phyloP scores from a whole-genome alignment of 345 rosid species.

The Aquilaria sinensis region DNA sequence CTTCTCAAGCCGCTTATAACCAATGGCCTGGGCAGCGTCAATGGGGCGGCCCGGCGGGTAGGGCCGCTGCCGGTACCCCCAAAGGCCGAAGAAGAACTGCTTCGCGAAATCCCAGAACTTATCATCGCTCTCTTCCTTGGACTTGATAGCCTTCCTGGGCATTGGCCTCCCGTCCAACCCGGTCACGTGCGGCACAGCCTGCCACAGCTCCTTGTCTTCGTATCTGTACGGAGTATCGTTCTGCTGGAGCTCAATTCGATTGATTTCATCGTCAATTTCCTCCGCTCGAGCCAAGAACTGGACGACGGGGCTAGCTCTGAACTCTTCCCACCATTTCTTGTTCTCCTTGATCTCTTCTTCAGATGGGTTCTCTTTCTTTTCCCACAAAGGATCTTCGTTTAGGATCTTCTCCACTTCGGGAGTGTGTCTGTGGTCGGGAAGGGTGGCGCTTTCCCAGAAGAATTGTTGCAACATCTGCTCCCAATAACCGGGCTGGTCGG shows the following conservation, averaged over 20 bases:
- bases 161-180: conserved; percentile 86
- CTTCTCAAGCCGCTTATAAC: conserved; percentile 73
- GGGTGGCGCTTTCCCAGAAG: conserved; percentile 74
- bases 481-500: conserved; percentile 33
- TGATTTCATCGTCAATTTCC: conserved; percentile 53
- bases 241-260: conserved; percentile 50
- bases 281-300: conserved; percentile 56
- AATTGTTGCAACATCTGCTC: conserved; percentile 48
- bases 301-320: conserved; percentile 60
- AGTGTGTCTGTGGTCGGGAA: conserved; percentile 66
- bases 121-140: conserved; percentile 69
- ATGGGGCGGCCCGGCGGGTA: conserved; percentile 79
- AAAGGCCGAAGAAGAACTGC: conserved; percentile 81
- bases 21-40: conserved; percentile 90
- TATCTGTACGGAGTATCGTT: conserved; percentile 51
- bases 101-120: conserved; percentile 89
- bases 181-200: conserved; percentile 56
- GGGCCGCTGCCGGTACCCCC: conserved; percentile 90
- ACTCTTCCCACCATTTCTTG: conserved; percentile 63
- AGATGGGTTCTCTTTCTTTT: conserved; percentile 67
- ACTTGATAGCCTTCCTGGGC: conserved; percentile 76
- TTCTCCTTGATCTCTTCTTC: conserved; percentile 58
- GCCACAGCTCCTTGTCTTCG: conserved; percentile 76
- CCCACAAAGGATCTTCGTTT: conserved; percentile 48
- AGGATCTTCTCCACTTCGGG: conserved; percentile 72